Evolutionary conservation across 768 basidiomycete genomes (phyloP), one percentile per base, ranked within the genome.

Genomic region (Amanita subjunquillea): DNA sequence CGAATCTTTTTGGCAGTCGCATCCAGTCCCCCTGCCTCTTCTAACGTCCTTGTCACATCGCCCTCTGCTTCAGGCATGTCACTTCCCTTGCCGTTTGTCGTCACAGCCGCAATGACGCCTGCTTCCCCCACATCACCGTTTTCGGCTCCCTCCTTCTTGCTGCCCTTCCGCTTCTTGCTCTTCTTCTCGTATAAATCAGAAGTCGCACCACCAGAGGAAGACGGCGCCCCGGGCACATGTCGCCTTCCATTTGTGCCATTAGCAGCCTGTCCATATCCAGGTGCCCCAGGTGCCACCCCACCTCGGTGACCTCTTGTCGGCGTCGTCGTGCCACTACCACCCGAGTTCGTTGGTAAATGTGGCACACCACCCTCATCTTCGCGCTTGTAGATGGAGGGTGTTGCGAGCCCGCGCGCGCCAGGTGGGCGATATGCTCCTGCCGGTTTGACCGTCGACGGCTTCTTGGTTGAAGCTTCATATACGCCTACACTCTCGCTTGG

Each of bases 341-440:
- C 62, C 20, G 71, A 68, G 55, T 67, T 71, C 6, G 69, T 70
- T 50, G 76, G 75, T n/a, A 72, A 62, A 15, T 10, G 43, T 6
- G 82, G 74, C 2, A 73, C 69, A 2, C 85, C 89, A 37, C 88
- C 89, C 61, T 95, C 91, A 56, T 96, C 95, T 63, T 93, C 91
- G 15, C 94, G 79, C 68, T 88, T 92, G 72, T 85, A 98, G 34
- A 88, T 87, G 2, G 83, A 75, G 0, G 94, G 91, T 1, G 94
- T 93, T 42, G 87, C 81, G 0, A 88, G 76, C 0, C 95, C 95
- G 4, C 95, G 78, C 1, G 93, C 92, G 9, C 93, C 93, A 9
- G 93, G 95, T 0, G 95, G 95, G 0, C 94, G 77, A 66, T 98
- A 97, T 0, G 94, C 90, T 15, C 91, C 94, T 0, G 85, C 82